Conservation (phyloP, 2,329 filamentous ascomycete species). For the Talaromyces funiculosus region DNA sequence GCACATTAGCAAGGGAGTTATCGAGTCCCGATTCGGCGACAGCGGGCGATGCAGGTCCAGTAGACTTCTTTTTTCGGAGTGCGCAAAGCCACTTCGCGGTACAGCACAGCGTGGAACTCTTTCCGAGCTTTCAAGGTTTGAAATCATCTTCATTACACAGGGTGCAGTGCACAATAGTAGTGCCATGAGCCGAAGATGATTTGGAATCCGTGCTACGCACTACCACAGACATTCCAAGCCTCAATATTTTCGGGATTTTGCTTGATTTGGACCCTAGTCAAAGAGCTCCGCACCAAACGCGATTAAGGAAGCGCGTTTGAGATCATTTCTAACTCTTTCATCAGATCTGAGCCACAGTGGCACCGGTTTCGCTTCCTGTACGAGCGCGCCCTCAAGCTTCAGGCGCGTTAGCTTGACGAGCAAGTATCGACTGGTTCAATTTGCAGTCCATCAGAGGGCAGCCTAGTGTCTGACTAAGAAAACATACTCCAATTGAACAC, state of each 20-base stretch:
- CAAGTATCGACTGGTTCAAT: background rate
- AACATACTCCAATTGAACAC: background rate
- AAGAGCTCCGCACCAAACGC: background rate
- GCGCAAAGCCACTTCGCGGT: slow-evolving; percentile 2
- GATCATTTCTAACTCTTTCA: background rate
- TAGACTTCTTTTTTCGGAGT: slow-evolving; percentile 5
- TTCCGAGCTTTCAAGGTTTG: background rate
- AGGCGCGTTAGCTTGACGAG: background rate
- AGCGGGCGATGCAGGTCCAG: slow-evolving; percentile 8
- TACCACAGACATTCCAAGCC: slow-evolving; percentile 6
- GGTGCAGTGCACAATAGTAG: background rate
- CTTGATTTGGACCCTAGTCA: slow-evolving; percentile 3
- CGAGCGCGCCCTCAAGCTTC: background rate
- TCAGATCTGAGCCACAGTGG: background rate
- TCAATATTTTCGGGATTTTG: slow-evolving; percentile 1
- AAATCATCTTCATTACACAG: slow-evolving; percentile 6
- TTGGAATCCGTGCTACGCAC: background rate
- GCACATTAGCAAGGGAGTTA: slow-evolving; percentile 21
- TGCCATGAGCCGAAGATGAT: slow-evolving; percentile 1
- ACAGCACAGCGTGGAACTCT: background rate
- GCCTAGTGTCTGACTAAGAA: background rate
- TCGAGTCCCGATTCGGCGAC: slow-evolving; percentile 9
- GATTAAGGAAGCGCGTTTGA: background rate
- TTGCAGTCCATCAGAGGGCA: background rate
- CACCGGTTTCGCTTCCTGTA: background rate